Conservation (phyloP, 2,329 filamentous ascomycete genomes). For the Periconia digitata region DNA sequence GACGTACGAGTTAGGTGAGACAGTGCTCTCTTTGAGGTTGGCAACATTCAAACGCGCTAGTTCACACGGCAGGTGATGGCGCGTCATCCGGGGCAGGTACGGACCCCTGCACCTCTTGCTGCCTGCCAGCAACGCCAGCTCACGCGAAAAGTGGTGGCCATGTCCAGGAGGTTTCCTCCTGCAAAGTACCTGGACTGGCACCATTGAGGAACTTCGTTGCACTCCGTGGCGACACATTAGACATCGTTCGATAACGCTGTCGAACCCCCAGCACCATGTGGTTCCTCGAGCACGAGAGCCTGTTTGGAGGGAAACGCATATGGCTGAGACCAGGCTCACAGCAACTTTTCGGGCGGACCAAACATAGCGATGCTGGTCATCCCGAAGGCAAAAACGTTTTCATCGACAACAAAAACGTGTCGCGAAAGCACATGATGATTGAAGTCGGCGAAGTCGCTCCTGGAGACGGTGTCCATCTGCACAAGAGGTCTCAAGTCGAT, state of each 20-base stretch:
- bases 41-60: too few relatives aligned
- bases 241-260: neutral
- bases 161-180: neutral
- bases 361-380: constrained; percentile 54
- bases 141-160: too few relatives aligned
- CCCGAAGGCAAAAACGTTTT: constrained; percentile 47
- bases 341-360: constrained; percentile 82
- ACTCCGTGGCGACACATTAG: neutral
- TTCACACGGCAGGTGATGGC: too few relatives aligned
- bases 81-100: too few relatives aligned
- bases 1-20: too few relatives aligned
- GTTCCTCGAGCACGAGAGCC: constrained; percentile 58
- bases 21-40: too few relatives aligned
- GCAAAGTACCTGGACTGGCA: neutral
- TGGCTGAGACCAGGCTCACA: constrained; percentile 86
- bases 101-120: too few relatives aligned
- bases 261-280: constrained; percentile 46
- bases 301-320: constrained; percentile 64
- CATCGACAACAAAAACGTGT: constrained; percentile 80
- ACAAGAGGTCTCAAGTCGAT: constrained; percentile 67
- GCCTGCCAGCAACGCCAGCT: too few relatives aligned
- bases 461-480: constrained; percentile 66
- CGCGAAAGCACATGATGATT: constrained; percentile 83
- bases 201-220: neutral
- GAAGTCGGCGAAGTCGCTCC: constrained; percentile 66